Percentiles rank a stretch among this genome's conserved stretches.
Conservation (phyloP, 2,329 filamentous ascomycete species). For the Sporothrix curviconia region DNA sequence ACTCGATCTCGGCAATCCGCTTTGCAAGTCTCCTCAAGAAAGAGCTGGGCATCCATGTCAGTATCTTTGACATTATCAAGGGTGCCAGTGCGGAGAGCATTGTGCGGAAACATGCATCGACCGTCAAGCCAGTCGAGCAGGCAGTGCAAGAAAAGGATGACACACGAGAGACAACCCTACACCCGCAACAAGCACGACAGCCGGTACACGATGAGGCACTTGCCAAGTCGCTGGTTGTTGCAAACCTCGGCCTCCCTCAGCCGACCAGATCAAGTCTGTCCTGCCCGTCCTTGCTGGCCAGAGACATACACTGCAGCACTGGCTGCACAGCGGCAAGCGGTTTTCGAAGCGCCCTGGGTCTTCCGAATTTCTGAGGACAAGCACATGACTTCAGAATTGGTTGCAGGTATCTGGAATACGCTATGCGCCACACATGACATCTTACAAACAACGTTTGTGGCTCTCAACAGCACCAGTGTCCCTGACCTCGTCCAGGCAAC, state of each 20-base stretch:
- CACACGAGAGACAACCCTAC: too few relatives aligned
- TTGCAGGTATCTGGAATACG: background rate
- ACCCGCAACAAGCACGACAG: background rate
- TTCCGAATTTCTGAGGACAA: slow-evolving; percentile 17
- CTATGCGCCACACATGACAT: background rate
- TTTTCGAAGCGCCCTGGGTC: slow-evolving; percentile 25
- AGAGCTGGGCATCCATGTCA: slow-evolving; percentile 18
- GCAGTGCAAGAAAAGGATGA: background rate
- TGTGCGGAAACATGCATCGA: background rate
- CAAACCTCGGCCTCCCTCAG: background rate
- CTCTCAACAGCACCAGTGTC: background rate
- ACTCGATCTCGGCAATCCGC: slow-evolving; percentile 23
- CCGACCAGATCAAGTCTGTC: slow-evolving; percentile 16
- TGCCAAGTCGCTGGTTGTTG: background rate
- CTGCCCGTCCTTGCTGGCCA: slow-evolving; percentile 20
- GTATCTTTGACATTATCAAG: slow-evolving; percentile 21
- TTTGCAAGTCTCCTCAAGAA: slow-evolving; percentile 20
- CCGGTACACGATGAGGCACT: background rate
- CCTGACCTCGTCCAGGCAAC: background rate
- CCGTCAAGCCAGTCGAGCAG: background rate
- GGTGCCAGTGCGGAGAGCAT: slow-evolving; percentile 20
- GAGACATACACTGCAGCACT: slow-evolving; percentile 20
- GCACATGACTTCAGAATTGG: slow-evolving; percentile 12
- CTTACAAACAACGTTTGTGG: background rate
- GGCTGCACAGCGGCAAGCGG: slow-evolving; percentile 22